Base-by-base conservation (phyloP, 768 basidiomycete genomes). In the Mycena vulgaris region DNA sequence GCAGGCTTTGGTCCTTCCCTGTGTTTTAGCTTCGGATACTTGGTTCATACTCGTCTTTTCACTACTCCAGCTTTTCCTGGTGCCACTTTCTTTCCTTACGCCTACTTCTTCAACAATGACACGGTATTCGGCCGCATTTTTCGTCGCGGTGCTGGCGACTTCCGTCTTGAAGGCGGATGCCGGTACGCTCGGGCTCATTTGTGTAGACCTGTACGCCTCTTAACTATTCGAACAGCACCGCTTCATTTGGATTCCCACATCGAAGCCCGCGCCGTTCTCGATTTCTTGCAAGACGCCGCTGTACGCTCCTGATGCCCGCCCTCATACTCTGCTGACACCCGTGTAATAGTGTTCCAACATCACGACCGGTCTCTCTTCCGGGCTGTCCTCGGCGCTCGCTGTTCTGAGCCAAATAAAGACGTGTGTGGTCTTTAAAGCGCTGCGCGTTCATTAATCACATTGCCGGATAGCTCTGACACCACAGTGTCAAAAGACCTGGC, bases 391-490 rank as follows among this genome's bases (percentile, higher is more conserved):
- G 2, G 71, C 71, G 10, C 71, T 72, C 8, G 30, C 71, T 3
- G 71, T 72, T 2, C 63, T 72, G n/a, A 45, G 71, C 42, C 67
- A 72, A 48, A 72, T 69, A 49, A 60, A 68, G 57, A 72, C 23
- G 67, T 65, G 9, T 25, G 57, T 70, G 10, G 16, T 52, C 8
- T 13, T 19, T 1, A 33, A 27, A 37, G 10, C 39, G 19, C 37
- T 8, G 23, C 3, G 4, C 0, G 30, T 5, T 30, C 2, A 17
- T 2, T 25, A 28, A 25, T 55, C 31, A 8, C 2, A 37, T n/a
- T 33, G 1, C 13, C 9, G 2, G 7, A n/a, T 39, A 71, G 70
- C 21, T 31, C 70, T 19, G 70, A 71, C 48, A 17, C 66, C 28
- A 47, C 42, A 0, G 70, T 72, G 19, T 52, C 70, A 21, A 68